Conservation (phyloP, 2,329 filamentous ascomycete species). For the Akanthomyces muscarius region DNA sequence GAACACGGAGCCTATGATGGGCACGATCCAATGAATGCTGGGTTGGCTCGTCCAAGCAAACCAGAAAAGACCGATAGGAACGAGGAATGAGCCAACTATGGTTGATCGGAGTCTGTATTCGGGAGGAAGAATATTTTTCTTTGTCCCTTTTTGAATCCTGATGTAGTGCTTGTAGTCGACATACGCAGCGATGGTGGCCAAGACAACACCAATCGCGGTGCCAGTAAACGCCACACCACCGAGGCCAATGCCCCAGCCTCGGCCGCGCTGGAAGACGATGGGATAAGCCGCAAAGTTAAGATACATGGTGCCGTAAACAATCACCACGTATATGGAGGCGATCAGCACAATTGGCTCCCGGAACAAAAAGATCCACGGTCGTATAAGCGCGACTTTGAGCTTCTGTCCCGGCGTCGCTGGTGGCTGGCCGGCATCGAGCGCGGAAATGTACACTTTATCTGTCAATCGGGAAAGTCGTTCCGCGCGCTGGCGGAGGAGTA, state of each 20-base stretch:
- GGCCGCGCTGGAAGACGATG: conserved; percentile 51
- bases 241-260: conserved; percentile 49
- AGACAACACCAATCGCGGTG: conserved; percentile 54
- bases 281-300: conserved; percentile 46
- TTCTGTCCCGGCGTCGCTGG: conserved; percentile 29
- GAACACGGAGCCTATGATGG: conserved; percentile 31
- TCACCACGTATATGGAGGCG: conserved; percentile 55
- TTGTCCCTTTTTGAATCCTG: conserved; percentile 26
- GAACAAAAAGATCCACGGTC: conserved; percentile 59
- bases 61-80: conserved; percentile 56
- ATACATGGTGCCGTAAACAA: conserved; percentile 45
- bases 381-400: conserved; percentile 48
- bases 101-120: conserved; percentile 54
- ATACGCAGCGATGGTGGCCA: conserved; percentile 46
- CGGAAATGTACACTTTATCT: conserved; percentile 47
- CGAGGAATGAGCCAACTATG: conserved; percentile 49
- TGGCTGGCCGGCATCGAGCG: conserved; percentile 36
- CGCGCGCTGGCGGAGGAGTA: conserved; percentile 45
- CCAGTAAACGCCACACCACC: conserved; percentile 56
- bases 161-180: conserved; percentile 47
- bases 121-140: conserved; percentile 42
- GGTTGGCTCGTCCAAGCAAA: conserved; percentile 56
- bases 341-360: conserved; percentile 58
- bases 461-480: conserved; percentile 41
- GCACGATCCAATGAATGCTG: conserved; percentile 50